These are phyloP conservation scores for Glaciozyma antarctica DNA, from an alignment of 768 basidiomycete species.

Conservation along the genomic window DNA sequence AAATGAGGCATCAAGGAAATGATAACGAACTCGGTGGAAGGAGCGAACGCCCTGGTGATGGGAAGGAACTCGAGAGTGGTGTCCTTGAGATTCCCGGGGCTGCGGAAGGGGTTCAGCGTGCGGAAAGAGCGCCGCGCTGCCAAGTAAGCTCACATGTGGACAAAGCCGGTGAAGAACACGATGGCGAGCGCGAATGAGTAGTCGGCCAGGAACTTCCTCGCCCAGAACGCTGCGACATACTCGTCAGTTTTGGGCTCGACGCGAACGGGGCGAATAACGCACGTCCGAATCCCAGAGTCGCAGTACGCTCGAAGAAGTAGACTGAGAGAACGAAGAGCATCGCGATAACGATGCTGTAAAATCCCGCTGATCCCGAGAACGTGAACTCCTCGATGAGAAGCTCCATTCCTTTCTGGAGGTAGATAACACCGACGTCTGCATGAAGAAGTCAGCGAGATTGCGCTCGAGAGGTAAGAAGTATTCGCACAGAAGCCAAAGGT, in stretches of 20 bases:
- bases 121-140: too few relatives aligned
- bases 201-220: constrained; percentile 34
- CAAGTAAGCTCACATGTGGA: constrained; percentile 28
- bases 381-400: constrained; percentile 34
- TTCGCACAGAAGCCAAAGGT: constrained; percentile 29
- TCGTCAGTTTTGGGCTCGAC: neutral
- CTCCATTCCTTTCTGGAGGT: constrained; percentile 36
- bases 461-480: neutral
- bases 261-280: neutral
- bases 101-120: neutral
- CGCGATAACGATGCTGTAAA: constrained; percentile 36
- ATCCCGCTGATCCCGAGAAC: constrained; percentile 23
- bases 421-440: constrained; percentile 34
- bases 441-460: too few relatives aligned
- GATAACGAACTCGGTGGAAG: constrained; percentile 20
- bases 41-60: constrained; percentile 27
- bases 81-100: constrained; percentile 32
- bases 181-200: constrained; percentile 35
- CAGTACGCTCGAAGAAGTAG: constrained; percentile 32
- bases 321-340: constrained; percentile 35
- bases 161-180: constrained; percentile 35
- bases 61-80: constrained; percentile 27
- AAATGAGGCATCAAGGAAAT: accelerated
- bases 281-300: constrained; percentile 31
- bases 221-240: constrained; percentile 26